phyloP scores from a whole-genome alignment of 352 stramenopile genomes.

The Phytophthora aleatoria region DNA sequence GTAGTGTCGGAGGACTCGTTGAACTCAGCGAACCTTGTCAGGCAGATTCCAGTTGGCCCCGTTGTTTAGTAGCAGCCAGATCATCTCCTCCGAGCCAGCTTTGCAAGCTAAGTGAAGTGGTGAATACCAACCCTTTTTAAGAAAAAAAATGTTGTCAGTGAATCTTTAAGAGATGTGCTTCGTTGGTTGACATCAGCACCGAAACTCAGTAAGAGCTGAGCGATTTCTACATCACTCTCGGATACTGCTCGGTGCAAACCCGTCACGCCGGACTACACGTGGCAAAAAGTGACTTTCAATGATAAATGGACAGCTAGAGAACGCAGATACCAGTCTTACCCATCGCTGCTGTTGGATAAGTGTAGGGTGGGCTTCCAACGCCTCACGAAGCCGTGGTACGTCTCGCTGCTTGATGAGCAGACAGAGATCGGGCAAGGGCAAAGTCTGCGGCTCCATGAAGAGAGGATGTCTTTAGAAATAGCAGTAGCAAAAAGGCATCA shows the following conservation, averaged over 20 bases:
- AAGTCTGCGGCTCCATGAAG: conserved; percentile 7
- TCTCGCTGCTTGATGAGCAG: conserved; percentile 59
- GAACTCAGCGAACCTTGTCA: conserved; percentile 52
- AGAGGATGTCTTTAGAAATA: conserved; percentile 9
- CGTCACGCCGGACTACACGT: conserved; percentile 59
- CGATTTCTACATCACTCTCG: conserved; percentile 44
- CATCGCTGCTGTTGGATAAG: conserved; percentile 61
- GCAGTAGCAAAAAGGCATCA: not conserved
- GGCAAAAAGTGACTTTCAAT: conserved; percentile 2
- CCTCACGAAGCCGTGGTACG: conserved; percentile 33
- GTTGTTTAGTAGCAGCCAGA: conserved; percentile 66
- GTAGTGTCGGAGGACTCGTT: not conserved
- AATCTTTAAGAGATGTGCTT: conserved; percentile 22
- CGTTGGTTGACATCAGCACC: conserved; percentile 61
- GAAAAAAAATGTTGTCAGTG: not conserved
- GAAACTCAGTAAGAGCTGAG: conserved; percentile 48
- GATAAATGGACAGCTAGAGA: not conserved
- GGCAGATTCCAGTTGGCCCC: conserved; percentile 57
- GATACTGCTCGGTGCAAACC: conserved; percentile 70
- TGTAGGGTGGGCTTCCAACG: conserved; percentile 37
- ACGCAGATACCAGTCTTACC: conserved; percentile 30
- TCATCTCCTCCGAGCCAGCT: conserved; percentile 57
- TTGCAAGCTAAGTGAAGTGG: conserved; percentile 82
- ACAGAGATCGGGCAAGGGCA: conserved; percentile 48
- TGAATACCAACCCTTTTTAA: conserved; percentile 68